Evolutionary conservation across 148 eudicot species (phyloP).

Genomic region (Spergularia bocconei): DNA sequence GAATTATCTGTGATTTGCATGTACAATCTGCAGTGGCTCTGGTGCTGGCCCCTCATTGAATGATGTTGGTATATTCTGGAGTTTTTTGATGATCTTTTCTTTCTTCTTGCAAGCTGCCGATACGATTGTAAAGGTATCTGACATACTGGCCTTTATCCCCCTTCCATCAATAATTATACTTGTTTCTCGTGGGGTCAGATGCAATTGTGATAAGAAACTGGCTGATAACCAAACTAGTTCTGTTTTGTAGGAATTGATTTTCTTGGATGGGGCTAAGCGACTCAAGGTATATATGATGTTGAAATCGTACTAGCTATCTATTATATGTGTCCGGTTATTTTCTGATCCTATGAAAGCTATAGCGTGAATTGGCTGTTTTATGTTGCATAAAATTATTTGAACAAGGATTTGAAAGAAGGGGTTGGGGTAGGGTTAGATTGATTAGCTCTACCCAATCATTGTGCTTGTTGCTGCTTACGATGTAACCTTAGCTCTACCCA

Average conservation of each 20-base stretch:
- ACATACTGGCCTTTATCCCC: background rate
- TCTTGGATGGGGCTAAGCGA: constrained; percentile 51
- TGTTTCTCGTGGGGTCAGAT: constrained; percentile 1
- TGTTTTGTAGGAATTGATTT: constrained; percentile 69
- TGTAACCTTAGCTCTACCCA: too few species aligned
- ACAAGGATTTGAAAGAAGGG: background rate
- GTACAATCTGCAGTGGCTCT: constrained; percentile 69
- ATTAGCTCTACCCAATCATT: too few species aligned
- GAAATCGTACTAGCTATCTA: constrained; percentile 18
- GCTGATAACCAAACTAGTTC: constrained; percentile 21
- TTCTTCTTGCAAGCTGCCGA: constrained; percentile 95
- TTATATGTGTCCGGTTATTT: constrained; percentile 23
- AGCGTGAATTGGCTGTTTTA: constrained; percentile 14
- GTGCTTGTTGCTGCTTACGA: too few species aligned
- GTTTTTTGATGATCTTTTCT: constrained; percentile 78
- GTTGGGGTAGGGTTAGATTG: background rate
- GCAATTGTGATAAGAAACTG: background rate
- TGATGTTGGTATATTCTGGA: constrained; percentile 83
- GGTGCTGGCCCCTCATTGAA: constrained; percentile 68
- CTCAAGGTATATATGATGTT: constrained; percentile 57
- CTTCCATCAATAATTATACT: background rate
- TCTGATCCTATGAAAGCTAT: constrained; percentile 15
- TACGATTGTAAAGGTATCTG: constrained; percentile 72
- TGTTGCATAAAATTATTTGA: constrained; percentile 3
- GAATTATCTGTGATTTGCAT: constrained; percentile 6